A percentile compares a stretch with the other conserved stretches of the same genome.
These are phyloP conservation scores for Leccinum olivaceoglutinosum DNA, from an alignment of 1,284 basidiomycete species.

Conservation along the genomic window DNA sequence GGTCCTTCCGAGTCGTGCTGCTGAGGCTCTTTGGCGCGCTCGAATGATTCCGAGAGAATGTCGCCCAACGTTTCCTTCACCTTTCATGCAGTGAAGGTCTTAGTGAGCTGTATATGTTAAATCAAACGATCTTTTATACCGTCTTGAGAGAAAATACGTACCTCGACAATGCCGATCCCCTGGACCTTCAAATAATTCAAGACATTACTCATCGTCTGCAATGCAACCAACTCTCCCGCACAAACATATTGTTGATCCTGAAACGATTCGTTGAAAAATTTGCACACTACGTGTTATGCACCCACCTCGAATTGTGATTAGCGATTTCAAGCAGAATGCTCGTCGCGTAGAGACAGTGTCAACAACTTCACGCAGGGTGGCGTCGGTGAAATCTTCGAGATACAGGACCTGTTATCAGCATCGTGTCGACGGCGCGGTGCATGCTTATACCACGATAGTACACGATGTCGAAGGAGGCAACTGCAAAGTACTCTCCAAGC, in stretches of 20 bases:
- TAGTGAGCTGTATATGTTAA: conserved; percentile 57
- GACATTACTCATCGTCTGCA: conserved; percentile 93
- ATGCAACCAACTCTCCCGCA: conserved; percentile 89
- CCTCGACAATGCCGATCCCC: conserved; percentile 94
- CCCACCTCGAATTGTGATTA: conserved; percentile 92
- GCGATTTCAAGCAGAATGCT: conserved; percentile 90
- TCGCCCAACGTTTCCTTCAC: conserved; percentile 90
- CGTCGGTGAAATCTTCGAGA: conserved; percentile 90
- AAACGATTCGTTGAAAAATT: conserved; percentile 5
- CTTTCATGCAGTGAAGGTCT: conserved; percentile 79
- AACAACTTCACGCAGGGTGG: conserved; percentile 91
- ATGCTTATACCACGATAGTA: too few species aligned
- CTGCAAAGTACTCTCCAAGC: too few species aligned
- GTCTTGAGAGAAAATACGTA: conserved; percentile 29
- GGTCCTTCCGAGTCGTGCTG: conserved; percentile 75
- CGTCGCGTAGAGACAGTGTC: conserved; percentile 80
- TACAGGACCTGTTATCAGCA: conserved; percentile 41
- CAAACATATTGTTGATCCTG: conserved; percentile 96
- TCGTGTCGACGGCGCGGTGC: too few species aligned
- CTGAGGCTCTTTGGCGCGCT: conserved; percentile 67
- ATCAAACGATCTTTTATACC: conserved; percentile 3
- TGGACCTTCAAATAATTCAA: conserved; percentile 95
- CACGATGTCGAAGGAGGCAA: too few species aligned
- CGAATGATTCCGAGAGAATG: conserved; percentile 83
- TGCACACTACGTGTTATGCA: conserved; percentile 1